Evolutionary conservation across 2,329 filamentous ascomycete genomes (phyloP).

Genomic region (Venturia aucupariae): DNA sequence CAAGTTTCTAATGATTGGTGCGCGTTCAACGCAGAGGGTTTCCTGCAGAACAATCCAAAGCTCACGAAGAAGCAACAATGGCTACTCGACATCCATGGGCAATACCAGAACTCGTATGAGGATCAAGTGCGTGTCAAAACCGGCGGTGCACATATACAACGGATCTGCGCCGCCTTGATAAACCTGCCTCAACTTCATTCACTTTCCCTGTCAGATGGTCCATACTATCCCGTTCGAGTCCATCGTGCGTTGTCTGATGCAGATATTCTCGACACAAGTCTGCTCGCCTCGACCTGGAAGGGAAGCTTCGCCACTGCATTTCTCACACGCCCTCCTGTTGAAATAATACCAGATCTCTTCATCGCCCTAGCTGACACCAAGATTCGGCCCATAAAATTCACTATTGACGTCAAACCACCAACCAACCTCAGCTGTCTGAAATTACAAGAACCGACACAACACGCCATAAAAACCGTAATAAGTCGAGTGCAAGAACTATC

Average conservation of each 20-base stretch:
- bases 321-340: neutral
- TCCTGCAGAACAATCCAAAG: neutral
- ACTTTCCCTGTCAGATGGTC: neutral
- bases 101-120: neutral
- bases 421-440: neutral
- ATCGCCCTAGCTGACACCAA: neutral
- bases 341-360: neutral
- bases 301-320: neutral
- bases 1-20: neutral
- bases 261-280: neutral
- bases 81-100: neutral
- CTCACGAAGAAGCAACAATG: neutral
- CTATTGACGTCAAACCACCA: neutral
- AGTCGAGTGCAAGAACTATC: neutral
- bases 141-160: neutral
- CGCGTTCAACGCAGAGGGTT: neutral
- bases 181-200: neutral
- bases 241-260: neutral
- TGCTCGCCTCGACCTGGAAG: neutral
- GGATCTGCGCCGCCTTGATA: neutral
- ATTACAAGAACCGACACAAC: neutral
- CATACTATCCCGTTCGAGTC: neutral
- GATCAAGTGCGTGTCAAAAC: neutral
- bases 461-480: neutral
- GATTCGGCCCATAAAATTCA: neutral